Evolutionary conservation across 495 filamentous ascomycete species (phyloP), one percentile per base, ranked within the genome.

Genomic region (Cladorrhinum samala): DNA sequence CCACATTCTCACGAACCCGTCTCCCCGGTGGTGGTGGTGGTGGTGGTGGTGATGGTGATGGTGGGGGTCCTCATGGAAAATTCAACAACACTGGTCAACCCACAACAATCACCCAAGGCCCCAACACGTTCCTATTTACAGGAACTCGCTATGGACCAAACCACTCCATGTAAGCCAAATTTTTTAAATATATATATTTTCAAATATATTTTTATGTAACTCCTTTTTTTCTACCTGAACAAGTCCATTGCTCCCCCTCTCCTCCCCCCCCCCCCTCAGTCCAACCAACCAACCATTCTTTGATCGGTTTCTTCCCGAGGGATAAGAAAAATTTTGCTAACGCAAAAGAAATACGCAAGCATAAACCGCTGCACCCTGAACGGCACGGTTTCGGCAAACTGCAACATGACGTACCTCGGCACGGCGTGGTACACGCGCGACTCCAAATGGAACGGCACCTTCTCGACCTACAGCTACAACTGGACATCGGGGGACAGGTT

Each of bases 31-130:
- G 16, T 19, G 18, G 3, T 20, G 42, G 2, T 45, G 27, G 49
- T 20, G n/a, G n/a, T n/a, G n/a, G n/a, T n/a, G n/a, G n/a, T n/a
- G n/a, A n/a, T n/a, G n/a, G n/a, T n/a, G n/a, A n/a, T n/a, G n/a
- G n/a, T n/a, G n/a, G n/a, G n/a, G n/a, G n/a, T n/a, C n/a, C n/a
- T n/a, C n/a, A n/a, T n/a, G n/a, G n/a, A n/a, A n/a, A n/a, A n/a
- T n/a, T n/a, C 20, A 57, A 60, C 51, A 39, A 9, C 14, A 67
- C 54, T 2, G 61, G 58, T 36, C 54, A 52, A 9, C 46, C 59
- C 3, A 60, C 45, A 39, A 67, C 64, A 41, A 58, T 64, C 42
- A 67, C 61, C 17, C 64, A 67, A 17, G 64, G 61, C 1, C 61
- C 61, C 6, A 37, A 49, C 5, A 64, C 61, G 0, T 64, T 67